These are phyloP conservation scores for Sclerotinia sclerotiorum DNA, from an alignment of 2,329 filamentous ascomycete species.

Conservation along the genomic window DNA sequence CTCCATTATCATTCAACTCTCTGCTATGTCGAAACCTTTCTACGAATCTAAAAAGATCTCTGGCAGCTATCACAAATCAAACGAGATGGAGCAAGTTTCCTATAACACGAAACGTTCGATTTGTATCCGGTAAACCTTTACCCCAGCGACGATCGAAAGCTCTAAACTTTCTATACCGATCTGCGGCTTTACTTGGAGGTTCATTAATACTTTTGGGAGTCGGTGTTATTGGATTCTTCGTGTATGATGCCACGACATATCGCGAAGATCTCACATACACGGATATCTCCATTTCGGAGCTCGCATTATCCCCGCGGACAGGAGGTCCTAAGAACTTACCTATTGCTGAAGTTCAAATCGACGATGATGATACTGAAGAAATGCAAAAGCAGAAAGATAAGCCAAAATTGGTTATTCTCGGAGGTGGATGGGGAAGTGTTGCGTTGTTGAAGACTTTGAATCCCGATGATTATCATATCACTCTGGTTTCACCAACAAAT, in stretches of 20 bases:
- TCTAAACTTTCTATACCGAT: constrained; percentile 64
- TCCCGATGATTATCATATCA: constrained; percentile 91
- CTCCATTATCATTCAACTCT: background rate
- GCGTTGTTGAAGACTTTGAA: constrained; percentile 87
- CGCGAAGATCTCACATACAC: constrained; percentile 62
- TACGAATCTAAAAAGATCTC: constrained; percentile 2
- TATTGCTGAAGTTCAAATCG: constrained; percentile 82
- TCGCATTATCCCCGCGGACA: constrained; percentile 75
- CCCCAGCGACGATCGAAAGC: constrained; percentile 50
- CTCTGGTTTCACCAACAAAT: constrained; percentile 89
- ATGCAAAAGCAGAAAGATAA: constrained; percentile 77
- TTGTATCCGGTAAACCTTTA: constrained; percentile 53
- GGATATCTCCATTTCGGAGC: constrained; percentile 80
- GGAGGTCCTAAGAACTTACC: constrained; percentile 95
- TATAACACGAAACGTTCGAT: constrained; percentile 28
- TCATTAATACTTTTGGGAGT: constrained; percentile 69
- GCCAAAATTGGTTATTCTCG: constrained; percentile 86
- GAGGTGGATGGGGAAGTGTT: constrained; percentile 93
- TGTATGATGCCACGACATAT: constrained; percentile 93
- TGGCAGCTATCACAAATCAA: constrained; percentile 5
- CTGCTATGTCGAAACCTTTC: constrained; percentile 1
- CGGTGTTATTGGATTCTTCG: constrained; percentile 78
- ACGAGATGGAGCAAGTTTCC: constrained; percentile 22
- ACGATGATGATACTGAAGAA: constrained; percentile 77
- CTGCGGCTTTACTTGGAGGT: constrained; percentile 71